Conservation (phyloP, 495 filamentous ascomycete species). For the Entonaema liquescens region DNA sequence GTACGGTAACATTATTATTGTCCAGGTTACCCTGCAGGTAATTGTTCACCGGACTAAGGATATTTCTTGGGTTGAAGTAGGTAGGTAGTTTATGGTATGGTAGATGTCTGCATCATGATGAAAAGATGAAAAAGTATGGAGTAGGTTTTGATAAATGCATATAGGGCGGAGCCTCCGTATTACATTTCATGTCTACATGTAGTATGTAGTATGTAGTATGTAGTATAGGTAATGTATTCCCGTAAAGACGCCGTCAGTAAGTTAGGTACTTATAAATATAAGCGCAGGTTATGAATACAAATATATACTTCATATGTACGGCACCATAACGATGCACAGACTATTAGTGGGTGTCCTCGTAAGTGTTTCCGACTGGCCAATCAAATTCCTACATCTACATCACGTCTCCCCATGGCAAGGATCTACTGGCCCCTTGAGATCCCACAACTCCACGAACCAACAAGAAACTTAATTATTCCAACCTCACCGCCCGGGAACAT, state of each 20-base stretch:
- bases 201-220: not conserved
- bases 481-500: slow-evolving; percentile 35
- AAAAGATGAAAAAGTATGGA: not conserved
- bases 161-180: slow-evolving; percentile 10
- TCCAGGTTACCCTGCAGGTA: not conserved
- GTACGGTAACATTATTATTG: slow-evolving; percentile 12
- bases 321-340: slow-evolving; percentile 4
- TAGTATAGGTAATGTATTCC: not conserved
- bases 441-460: slow-evolving; percentile 27
- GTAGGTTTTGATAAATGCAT: slow-evolving; percentile 8
- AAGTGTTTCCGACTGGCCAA: slow-evolving; percentile 16
- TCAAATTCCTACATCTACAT: slow-evolving; percentile 28
- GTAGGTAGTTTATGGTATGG: not conserved
- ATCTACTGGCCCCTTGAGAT: slow-evolving; percentile 37
- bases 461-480: slow-evolving; percentile 19
- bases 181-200: not conserved
- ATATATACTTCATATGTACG: not conserved
- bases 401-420: slow-evolving; percentile 38
- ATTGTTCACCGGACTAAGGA: not conserved
- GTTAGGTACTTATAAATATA: not conserved
- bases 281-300: not conserved
- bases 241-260: slow-evolving; percentile 12
- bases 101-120: not conserved
- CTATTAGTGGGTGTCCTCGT: slow-evolving; percentile 14
- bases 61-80: not conserved